Evolutionary conservation across 2,329 filamentous ascomycete genomes (phyloP), one percentile per base, ranked within the genome.

Genomic region (Chrysosporium queenslandicum): DNA sequence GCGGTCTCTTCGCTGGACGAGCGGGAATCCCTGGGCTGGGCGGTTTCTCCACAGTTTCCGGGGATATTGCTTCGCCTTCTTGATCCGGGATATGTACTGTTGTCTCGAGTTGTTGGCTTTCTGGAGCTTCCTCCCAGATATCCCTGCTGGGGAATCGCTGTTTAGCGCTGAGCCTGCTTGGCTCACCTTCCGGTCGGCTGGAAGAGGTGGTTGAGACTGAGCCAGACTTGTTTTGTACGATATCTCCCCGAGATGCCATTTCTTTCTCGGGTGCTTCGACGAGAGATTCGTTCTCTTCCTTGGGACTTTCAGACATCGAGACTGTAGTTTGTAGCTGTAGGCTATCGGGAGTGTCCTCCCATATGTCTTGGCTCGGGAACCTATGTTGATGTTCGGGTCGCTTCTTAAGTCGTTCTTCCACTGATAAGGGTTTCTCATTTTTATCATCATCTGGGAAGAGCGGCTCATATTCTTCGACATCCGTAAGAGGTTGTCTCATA

Each of bases 351-450:
- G 88, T 85, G 66, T 98, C 94, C 71, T 98, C 92, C 92, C 92
- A 98, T 37, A 97, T 81, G 66, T 98, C 92, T 66, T 90, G 86
- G 67, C 90, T 96, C 1, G 92, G 92, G 69, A 98, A 98, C 56
- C 85, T 84, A 57, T 81, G 79, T 55, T 77, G 72, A 58, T 73
- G 56, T 36, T 76, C 73, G 4, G 75, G 71, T 34, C 54, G 81
- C 75, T 29, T 71, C 71, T 29, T 74, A 42, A 49, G 37, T 42
- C 18, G 41, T 12, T 46, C 42, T 40, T 53, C 36, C 23, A 34
- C 69, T n/a, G 74, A 74, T 46, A 76, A 64, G 7, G 72, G 71
- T 21, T 76, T 70, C 50, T 77, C 72, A 52, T 81, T 78, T 2
- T 78, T 77, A 14, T 90, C 86, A 53, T 92, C 77, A 12, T 81